Conservation (phyloP, 768 basidiomycete species). For the Leucosporidium yakuticum region DNA sequence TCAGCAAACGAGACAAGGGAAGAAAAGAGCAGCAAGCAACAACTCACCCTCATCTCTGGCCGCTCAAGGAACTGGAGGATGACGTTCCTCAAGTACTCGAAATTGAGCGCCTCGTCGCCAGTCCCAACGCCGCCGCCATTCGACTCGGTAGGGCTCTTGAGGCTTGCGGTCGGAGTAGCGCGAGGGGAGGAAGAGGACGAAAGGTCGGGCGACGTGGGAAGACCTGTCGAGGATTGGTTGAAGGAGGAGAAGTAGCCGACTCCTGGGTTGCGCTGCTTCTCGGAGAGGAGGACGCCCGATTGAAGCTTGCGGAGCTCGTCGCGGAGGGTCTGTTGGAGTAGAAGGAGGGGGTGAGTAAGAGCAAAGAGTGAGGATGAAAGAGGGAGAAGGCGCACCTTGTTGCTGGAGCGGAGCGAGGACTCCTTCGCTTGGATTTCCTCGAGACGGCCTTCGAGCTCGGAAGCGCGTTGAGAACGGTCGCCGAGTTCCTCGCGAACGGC, state of each 20-base stretch:
- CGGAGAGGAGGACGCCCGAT: slow-evolving; percentile 79
- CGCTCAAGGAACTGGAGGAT: slow-evolving; percentile 96
- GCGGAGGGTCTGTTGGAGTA: slow-evolving; percentile 62
- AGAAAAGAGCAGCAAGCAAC: not conserved
- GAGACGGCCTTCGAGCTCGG: slow-evolving; percentile 58
- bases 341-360: not conserved
- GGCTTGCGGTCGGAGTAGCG: slow-evolving; percentile 27
- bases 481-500: slow-evolving; percentile 49
- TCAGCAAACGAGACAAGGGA: not conserved
- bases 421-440: slow-evolving; percentile 65
- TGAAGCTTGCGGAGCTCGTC: slow-evolving; percentile 95
- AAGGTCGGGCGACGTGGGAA: not conserved
- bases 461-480: slow-evolving; percentile 52
- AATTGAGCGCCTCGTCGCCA: slow-evolving; percentile 84
- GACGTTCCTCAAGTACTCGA: slow-evolving; percentile 93
- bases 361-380: not conserved
- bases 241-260: slow-evolving; percentile 64
- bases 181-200: slow-evolving; percentile 19
- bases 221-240: not conserved
- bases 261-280: slow-evolving; percentile 85
- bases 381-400: slow-evolving; percentile 56
- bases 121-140: slow-evolving; percentile 35
- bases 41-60: slow-evolving; percentile 90
- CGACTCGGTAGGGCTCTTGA: slow-evolving; percentile 1
- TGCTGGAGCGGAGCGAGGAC: slow-evolving; percentile 61